Conservation (phyloP, 2,329 filamentous ascomycete genomes). For the Talaromyces sp. region DNA sequence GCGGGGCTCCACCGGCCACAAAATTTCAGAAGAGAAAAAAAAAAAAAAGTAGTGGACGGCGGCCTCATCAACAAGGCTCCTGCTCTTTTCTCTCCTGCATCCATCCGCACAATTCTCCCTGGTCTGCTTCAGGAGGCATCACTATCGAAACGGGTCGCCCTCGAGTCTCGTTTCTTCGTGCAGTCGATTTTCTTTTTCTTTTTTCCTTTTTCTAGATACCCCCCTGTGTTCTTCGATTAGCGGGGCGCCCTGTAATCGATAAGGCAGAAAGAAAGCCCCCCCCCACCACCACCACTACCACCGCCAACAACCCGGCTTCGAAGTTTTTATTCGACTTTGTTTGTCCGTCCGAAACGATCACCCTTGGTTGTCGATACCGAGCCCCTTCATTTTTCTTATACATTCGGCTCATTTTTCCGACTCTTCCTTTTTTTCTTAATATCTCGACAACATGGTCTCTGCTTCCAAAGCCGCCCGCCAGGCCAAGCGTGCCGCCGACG, state of each 20-base stretch:
- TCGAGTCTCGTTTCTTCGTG: neutral
- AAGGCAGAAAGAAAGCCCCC: constrained; percentile 25
- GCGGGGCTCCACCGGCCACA: constrained; percentile 7
- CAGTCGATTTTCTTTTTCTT: constrained; percentile 2
- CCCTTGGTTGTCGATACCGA: neutral
- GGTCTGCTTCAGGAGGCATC: neutral
- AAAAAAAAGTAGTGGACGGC: neutral
- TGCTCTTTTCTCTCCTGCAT: constrained; percentile 32
- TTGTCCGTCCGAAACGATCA: constrained; percentile 11
- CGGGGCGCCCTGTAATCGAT: constrained; percentile 32
- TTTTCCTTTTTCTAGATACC: constrained; percentile 8
- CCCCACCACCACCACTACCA: neutral
- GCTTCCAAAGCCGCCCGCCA: constrained; percentile 64
- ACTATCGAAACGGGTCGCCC: neutral
- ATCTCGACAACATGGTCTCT: constrained; percentile 53
- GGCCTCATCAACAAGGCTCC: constrained; percentile 38
- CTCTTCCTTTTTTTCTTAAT: constrained; percentile 12
- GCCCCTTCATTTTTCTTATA: constrained; percentile 24
- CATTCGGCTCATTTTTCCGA: constrained; percentile 12
- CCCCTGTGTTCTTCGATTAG: constrained; percentile 9
- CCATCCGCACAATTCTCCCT: neutral
- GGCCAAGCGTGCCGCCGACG: constrained; percentile 62
- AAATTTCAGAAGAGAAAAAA: constrained; percentile 7
- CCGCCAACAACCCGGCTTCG: constrained; percentile 1
- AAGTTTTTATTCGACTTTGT: constrained; percentile 23